phyloP scores from a whole-genome alignment of 306 rosid species.

The Rosa rugosa region DNA sequence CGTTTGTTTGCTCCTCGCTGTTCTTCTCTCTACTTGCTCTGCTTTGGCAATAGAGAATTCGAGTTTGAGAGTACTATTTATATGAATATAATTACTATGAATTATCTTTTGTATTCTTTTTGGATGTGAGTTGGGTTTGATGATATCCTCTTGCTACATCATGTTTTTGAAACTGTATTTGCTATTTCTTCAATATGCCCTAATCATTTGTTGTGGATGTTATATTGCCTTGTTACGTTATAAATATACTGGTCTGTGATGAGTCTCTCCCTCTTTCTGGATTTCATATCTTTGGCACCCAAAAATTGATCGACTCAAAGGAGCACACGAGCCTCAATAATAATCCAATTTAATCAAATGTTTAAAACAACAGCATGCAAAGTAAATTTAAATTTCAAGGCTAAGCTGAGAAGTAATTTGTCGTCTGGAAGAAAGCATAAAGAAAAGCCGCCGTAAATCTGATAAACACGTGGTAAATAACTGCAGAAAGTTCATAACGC shows the following conservation, averaged over 20 bases:
- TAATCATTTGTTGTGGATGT: slow-evolving; percentile 20
- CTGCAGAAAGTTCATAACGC: background rate
- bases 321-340: background rate
- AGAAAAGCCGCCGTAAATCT: background rate
- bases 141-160: background rate
- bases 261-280: background rate
- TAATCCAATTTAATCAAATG: background rate
- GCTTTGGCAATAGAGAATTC: slow-evolving; percentile 36
- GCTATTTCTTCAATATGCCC: slow-evolving; percentile 6
- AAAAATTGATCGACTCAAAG: background rate
- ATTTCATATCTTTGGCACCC: background rate
- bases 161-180: background rate
- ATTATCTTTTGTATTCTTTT: background rate
- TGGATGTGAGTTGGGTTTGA: background rate
- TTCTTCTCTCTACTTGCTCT: slow-evolving; percentile 37
- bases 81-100: background rate
- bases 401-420: too few species aligned
- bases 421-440: background rate
- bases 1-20: slow-evolving; percentile 31
- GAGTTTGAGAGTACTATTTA: slow-evolving; percentile 3
- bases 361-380: background rate
- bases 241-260: background rate
- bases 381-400: background rate
- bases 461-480: background rate
- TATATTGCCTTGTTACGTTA: background rate